Conservation (phyloP, 805 yeast species). For the Wickerhamomyces canadensis region DNA sequence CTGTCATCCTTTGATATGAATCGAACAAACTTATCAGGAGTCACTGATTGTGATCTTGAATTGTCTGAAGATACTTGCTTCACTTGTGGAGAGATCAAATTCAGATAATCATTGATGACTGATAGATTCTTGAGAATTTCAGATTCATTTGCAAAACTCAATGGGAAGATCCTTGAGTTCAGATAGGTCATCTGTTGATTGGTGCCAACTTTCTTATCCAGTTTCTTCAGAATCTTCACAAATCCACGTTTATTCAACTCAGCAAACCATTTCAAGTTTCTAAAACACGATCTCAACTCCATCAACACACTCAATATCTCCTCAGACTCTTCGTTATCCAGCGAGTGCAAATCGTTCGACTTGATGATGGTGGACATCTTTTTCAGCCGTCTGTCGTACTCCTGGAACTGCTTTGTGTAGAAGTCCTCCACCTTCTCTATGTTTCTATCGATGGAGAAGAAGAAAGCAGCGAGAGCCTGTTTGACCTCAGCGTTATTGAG, state of each 20-base stretch:
- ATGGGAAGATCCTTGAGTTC: slow-evolving; percentile 61
- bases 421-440: slow-evolving; percentile 78
- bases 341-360: slow-evolving; percentile 33
- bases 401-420: slow-evolving; percentile 65
- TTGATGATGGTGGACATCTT: slow-evolving; percentile 34
- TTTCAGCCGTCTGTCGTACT: slow-evolving; percentile 65
- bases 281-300: slow-evolving; percentile 67
- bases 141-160: slow-evolving; percentile 69
- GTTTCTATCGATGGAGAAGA: slow-evolving; percentile 72
- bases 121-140: slow-evolving; percentile 52
- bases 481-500: slow-evolving; percentile 39
- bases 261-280: slow-evolving; percentile 90
- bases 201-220: slow-evolving; percentile 78
- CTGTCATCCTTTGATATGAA: slow-evolving; percentile 39
- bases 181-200: slow-evolving; percentile 51
- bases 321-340: slow-evolving; percentile 46
- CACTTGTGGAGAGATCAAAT: slow-evolving; percentile 42
- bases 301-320: slow-evolving; percentile 63
- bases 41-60: slow-evolving; percentile 11
- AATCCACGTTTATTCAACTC: slow-evolving; percentile 90
- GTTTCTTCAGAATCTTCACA: slow-evolving; percentile 79
- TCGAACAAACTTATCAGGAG: slow-evolving; percentile 18
- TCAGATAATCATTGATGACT: slow-evolving; percentile 45
- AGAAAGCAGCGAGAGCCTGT: slow-evolving; percentile 56
- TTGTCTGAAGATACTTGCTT: slow-evolving; percentile 1